phyloP scores from a whole-genome alignment of 768 basidiomycete genomes.

The Termitomyces sp. region DNA sequence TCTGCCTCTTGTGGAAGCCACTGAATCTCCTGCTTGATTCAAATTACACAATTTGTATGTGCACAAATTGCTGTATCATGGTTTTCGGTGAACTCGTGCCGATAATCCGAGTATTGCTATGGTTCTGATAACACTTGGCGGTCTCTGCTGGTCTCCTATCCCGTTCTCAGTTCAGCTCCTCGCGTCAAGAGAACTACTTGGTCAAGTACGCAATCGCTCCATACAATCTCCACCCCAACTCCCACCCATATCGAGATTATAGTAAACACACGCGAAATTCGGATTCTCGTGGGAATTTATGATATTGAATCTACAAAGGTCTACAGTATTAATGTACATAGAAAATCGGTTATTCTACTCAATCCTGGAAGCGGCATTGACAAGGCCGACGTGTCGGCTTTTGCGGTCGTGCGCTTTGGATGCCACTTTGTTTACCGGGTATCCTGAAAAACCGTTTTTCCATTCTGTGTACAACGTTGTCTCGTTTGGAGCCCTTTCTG shows the following conservation, averaged over 20 bases:
- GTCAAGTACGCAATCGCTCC: too few species aligned
- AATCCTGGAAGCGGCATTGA: background rate
- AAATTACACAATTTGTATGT: background rate
- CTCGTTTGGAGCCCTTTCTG: constrained; percentile 1
- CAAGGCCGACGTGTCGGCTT: background rate
- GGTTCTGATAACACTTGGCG: background rate
- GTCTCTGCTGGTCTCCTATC: background rate
- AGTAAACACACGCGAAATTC: background rate
- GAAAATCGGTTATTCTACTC: background rate
- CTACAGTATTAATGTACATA: too few species aligned
- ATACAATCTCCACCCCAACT: background rate
- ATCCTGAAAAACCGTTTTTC: background rate
- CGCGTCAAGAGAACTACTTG: too few species aligned
- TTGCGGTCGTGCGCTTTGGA: background rate
- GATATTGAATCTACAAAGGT: background rate
- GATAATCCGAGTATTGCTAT: background rate
- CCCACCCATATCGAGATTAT: background rate
- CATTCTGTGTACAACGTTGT: background rate
- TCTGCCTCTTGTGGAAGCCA: constrained; percentile 8
- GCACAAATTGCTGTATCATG: too few species aligned
- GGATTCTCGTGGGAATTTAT: background rate
- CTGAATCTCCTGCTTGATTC: background rate
- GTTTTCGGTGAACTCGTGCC: background rate
- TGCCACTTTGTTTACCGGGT: background rate
- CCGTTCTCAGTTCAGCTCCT: background rate